phyloP scores from a whole-genome alignment of 2,329 filamentous ascomycete species.

The Neocatenulostroma microsporum region DNA sequence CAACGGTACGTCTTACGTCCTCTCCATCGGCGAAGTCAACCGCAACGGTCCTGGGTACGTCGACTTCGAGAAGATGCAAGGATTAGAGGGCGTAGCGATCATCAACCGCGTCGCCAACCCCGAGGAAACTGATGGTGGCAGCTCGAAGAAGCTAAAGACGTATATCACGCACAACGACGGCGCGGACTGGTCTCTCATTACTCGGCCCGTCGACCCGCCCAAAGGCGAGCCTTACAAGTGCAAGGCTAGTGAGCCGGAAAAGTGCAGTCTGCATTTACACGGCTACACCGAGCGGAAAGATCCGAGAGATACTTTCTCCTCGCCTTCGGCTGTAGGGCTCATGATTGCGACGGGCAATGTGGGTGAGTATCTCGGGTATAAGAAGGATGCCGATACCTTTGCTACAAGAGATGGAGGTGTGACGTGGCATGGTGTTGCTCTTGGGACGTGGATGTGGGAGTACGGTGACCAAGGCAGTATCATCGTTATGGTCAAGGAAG shows the following conservation, averaged over 20 bases:
- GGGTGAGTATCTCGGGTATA: slow-evolving; percentile 58
- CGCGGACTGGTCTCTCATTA: slow-evolving; percentile 70
- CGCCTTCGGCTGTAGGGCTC: slow-evolving; percentile 76
- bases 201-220: slow-evolving; percentile 60
- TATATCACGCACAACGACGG: slow-evolving; percentile 97
- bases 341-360: slow-evolving; percentile 93
- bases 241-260: slow-evolving; percentile 49
- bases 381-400: slow-evolving; percentile 76
- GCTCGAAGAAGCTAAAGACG: slow-evolving; percentile 73
- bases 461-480: slow-evolving; percentile 93
- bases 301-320: slow-evolving; percentile 77
- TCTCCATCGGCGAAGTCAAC: slow-evolving; percentile 76
- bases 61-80: slow-evolving; percentile 93
- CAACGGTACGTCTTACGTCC: slow-evolving; percentile 89
- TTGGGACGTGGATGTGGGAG: slow-evolving; percentile 86
- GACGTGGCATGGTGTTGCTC: slow-evolving; percentile 75
- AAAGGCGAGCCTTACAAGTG: slow-evolving; percentile 66
- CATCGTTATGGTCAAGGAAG: slow-evolving; percentile 74
- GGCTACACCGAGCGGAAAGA: slow-evolving; percentile 88
- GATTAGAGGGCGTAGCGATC: slow-evolving; percentile 80
- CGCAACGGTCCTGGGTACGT: slow-evolving; percentile 69
- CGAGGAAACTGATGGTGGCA: slow-evolving; percentile 53
- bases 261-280: slow-evolving; percentile 85
- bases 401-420: slow-evolving; percentile 88
- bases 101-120: slow-evolving; percentile 78